Evolutionary conservation across 1,284 basidiomycete genomes (phyloP).

Genomic region (Lentinus polychrous): DNA sequence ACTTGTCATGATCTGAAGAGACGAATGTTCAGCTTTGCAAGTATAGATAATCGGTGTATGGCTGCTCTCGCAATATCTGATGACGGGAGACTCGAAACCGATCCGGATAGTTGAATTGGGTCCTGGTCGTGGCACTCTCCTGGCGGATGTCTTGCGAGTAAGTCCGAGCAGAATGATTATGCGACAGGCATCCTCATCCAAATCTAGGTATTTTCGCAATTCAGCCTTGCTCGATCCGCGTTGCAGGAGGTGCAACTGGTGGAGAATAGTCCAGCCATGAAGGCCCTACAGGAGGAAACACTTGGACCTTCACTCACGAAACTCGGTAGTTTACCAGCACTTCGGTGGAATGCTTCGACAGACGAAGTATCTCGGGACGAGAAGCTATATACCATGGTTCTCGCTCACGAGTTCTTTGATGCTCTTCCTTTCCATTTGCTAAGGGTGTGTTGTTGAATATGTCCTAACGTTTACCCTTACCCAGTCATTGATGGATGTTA

Average conservation of each 20-base stretch:
- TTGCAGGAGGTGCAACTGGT: slow-evolving; percentile 68
- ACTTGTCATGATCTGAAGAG: background rate
- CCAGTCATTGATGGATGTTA: background rate
- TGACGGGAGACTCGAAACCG: slow-evolving; percentile 40
- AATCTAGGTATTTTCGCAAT: slow-evolving; percentile 48
- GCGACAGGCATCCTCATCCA: slow-evolving; percentile 7
- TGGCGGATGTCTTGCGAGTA: slow-evolving; percentile 87
- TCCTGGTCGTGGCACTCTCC: slow-evolving; percentile 89
- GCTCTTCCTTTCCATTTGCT: slow-evolving; percentile 91
- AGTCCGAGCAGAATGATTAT: slow-evolving; percentile 22
- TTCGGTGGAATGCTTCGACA: slow-evolving; percentile 75
- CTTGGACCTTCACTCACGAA: slow-evolving; percentile 30
- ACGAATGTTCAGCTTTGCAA: slow-evolving; percentile 30
- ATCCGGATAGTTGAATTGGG: slow-evolving; percentile 88
- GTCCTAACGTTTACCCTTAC: background rate
- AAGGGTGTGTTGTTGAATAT: slow-evolving; percentile 53
- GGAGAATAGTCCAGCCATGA: slow-evolving; percentile 72
- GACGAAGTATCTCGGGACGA: slow-evolving; percentile 53
- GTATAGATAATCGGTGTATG: slow-evolving; percentile 79
- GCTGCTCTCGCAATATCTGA: slow-evolving; percentile 77
- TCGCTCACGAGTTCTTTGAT: slow-evolving; percentile 98
- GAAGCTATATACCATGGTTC: slow-evolving; percentile 74
- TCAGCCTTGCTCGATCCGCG: slow-evolving; percentile 33
- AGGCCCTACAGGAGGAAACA: slow-evolving; percentile 54
- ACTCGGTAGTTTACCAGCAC: slow-evolving; percentile 17